Percentiles rank a stretch among this genome's conserved stretches.
Conservation (phyloP, 73 alveolate species). For the Paramecium caudatum region DNA sequence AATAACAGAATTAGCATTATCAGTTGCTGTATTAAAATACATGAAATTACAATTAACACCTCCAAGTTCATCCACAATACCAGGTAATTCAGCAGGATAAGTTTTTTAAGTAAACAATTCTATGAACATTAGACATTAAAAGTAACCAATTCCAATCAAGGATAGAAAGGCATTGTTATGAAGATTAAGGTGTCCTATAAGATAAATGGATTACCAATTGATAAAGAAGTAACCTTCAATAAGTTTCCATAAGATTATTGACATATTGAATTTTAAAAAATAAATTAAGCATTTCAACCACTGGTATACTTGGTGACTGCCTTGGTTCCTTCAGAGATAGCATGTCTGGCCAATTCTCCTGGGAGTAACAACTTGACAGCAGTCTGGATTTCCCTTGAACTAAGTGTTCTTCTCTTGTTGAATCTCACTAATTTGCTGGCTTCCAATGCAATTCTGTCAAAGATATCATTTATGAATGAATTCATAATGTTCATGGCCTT, state of each 20-base stretch:
- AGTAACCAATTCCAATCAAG: conserved; percentile 65
- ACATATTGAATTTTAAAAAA: not conserved
- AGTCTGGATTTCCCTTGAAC: conserved; percentile 84
- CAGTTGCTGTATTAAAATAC: conserved; percentile 72
- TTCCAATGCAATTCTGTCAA: conserved; percentile 84
- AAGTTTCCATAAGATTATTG: conserved; percentile 55
- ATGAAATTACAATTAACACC: conserved; percentile 58
- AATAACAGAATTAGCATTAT: conserved; percentile 56
- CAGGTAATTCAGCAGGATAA: conserved; percentile 23
- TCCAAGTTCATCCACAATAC: conserved; percentile 44
- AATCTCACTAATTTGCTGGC: conserved; percentile 81
- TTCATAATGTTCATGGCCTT: conserved; percentile 85
- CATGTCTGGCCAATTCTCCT: conserved; percentile 87
- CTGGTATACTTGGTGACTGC: conserved; percentile 82
- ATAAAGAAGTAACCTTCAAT: conserved; percentile 27
- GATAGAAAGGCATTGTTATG: conserved; percentile 74
- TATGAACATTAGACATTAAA: conserved; percentile 33
- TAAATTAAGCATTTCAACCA: conserved; percentile 68
- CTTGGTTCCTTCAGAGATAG: conserved; percentile 85
- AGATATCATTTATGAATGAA: conserved; percentile 82
- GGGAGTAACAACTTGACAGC: conserved; percentile 85
- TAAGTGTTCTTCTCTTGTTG: conserved; percentile 80
- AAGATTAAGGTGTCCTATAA: conserved; percentile 65
- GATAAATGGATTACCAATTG: conserved; percentile 54
- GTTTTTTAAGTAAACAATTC: conserved; percentile 43